Evolutionary conservation across 1,284 basidiomycete genomes (phyloP).

Genomic region (Sphaerobolus stellatus): DNA sequence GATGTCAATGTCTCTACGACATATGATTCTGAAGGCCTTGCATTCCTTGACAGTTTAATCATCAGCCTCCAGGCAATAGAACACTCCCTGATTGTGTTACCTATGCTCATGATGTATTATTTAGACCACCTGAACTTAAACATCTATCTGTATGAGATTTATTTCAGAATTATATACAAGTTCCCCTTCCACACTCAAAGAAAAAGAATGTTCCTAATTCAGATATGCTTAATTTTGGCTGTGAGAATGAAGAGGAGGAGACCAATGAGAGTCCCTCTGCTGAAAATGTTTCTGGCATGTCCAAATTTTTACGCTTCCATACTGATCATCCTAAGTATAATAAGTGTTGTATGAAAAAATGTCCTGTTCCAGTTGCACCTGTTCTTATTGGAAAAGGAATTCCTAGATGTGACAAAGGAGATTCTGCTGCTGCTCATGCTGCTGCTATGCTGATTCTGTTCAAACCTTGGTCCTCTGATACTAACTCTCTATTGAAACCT

Average conservation of each 20-base stretch:
- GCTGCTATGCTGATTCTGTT: neutral
- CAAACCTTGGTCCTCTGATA: neutral
- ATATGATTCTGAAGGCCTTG: neutral
- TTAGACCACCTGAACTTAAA: neutral
- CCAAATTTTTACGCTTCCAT: neutral
- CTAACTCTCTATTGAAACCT: neutral
- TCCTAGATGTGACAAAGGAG: neutral
- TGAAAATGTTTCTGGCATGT: neutral
- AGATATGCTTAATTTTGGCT: too few species aligned
- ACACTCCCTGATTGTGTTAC: neutral
- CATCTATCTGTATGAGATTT: neutral
- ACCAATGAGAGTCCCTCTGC: too few species aligned
- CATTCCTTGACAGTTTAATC: neutral
- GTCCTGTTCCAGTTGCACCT: neutral
- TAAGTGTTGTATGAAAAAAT: neutral
- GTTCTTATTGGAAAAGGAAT: neutral
- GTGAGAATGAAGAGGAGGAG: neutral
- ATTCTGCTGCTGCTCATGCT: neutral
- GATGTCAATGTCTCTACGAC: too few species aligned
- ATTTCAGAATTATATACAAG: neutral
- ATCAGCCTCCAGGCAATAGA: neutral
- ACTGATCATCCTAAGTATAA: neutral
- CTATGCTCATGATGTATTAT: neutral
- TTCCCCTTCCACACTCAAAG: neutral
- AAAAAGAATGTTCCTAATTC: too few species aligned